A percentile compares a stretch with the other conserved stretches of the same genome.
phyloP scores from a whole-genome alignment of 2,329 filamentous ascomycete species.

The Fusarium virguliforme region DNA sequence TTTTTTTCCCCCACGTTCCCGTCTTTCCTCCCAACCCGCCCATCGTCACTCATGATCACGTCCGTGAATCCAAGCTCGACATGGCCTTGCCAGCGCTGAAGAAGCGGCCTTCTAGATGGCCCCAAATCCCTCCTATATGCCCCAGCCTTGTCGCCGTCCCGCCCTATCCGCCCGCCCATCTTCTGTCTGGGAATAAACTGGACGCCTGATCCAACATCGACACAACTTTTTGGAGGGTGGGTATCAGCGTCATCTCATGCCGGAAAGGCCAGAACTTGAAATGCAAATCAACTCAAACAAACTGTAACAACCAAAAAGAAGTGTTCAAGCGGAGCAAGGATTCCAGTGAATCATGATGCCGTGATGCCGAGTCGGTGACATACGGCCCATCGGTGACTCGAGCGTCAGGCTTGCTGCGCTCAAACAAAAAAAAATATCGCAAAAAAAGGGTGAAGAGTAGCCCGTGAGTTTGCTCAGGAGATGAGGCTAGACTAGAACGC shows the following conservation, averaged over 20 bases:
- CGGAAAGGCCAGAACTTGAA: slow-evolving; percentile 15
- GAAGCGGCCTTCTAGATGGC: slow-evolving; percentile 6
- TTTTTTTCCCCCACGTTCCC: slow-evolving; percentile 4
- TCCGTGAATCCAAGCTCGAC: slow-evolving; percentile 1
- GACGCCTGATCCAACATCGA: slow-evolving; percentile 20
- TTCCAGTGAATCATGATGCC: background rate
- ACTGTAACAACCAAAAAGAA: slow-evolving; percentile 7
- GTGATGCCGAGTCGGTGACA: background rate
- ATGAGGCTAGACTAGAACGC: slow-evolving; percentile 30
- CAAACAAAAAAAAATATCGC: slow-evolving; percentile 8
- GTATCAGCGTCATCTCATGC: slow-evolving; percentile 34
- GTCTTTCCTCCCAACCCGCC: background rate
- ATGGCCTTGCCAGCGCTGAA: slow-evolving; percentile 7
- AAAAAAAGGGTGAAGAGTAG: slow-evolving; percentile 20
- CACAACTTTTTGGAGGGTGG: slow-evolving; percentile 30
- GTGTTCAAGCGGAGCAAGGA: slow-evolving; percentile 5
- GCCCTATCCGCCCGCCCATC: background rate
- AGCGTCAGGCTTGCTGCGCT: slow-evolving; percentile 19
- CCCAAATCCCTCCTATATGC: slow-evolving; percentile 1
- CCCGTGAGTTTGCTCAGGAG: slow-evolving; percentile 6
- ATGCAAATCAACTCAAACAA: slow-evolving; percentile 10
- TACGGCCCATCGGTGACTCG: slow-evolving; percentile 17
- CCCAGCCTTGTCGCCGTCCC: background rate
- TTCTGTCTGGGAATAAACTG: slow-evolving; percentile 9
- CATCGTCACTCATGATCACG: slow-evolving; percentile 14